A percentile compares a stretch with the other conserved stretches of the same genome.
Evolutionary conservation across 164 flowering plant species (phyloP).

Genomic region (Aristolochia californica): DNA sequence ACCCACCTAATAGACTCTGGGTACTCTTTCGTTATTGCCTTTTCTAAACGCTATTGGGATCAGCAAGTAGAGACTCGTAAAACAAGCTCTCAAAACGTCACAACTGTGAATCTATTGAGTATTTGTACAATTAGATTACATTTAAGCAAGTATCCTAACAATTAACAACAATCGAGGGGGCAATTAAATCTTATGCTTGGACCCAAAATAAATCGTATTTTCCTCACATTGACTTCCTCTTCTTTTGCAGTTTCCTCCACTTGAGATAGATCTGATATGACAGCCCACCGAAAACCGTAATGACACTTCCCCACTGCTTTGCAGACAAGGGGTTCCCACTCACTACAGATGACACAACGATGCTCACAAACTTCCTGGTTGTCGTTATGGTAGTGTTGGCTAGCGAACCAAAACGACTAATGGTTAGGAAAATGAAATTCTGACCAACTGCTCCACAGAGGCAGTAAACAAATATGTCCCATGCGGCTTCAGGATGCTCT

Average conservation of each 20-base stretch:
- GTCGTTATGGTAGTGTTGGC: constrained; percentile 98
- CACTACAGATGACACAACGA: constrained; percentile 81
- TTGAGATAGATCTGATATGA: constrained; percentile 91
- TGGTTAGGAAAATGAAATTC: constrained; percentile 93
- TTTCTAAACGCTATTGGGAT: no score
- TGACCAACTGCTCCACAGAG: constrained; percentile 97
- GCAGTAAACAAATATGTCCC: constrained; percentile 90
- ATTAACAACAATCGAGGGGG: constrained; percentile 2
- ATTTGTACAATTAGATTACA: no score
- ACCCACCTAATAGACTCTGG: no score
- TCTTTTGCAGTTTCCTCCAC: constrained; percentile 78
- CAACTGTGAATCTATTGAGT: no score
- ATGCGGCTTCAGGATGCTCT: constrained; percentile 91
- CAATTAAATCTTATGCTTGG: constrained; percentile 10
- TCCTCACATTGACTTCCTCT: constrained; percentile 47
- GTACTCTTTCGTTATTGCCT: no score
- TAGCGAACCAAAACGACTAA: constrained; percentile 87
- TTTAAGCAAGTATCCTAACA: neutral
- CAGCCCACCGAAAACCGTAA: constrained; percentile 87
- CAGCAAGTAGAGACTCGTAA: no score
- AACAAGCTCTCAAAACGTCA: no score
- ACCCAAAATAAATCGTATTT: constrained; percentile 4
- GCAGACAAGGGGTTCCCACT: constrained; percentile 90
- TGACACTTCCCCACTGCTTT: constrained; percentile 86
- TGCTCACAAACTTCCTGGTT: constrained; percentile 94